Conservation (phyloP, 2,329 filamentous ascomycete species). For the Neonectria neomacrospora region DNA sequence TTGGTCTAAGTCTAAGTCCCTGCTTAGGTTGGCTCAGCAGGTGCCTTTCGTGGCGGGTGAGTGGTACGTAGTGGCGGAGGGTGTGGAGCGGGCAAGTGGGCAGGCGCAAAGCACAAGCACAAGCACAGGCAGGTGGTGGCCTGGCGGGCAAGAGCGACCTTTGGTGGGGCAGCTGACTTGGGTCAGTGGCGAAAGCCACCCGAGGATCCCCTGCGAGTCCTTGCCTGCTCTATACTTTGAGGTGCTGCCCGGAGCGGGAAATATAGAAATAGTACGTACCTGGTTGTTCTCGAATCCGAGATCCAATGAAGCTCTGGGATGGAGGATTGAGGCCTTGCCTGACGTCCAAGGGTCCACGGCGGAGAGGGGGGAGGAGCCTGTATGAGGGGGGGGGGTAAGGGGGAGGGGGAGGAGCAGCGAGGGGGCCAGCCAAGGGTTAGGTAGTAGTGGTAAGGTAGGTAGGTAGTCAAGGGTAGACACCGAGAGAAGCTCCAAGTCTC, state of each 20-base stretch:
- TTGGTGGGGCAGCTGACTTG: slow-evolving; percentile 50
- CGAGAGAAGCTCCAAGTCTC: slow-evolving; percentile 18
- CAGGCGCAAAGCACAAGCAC: slow-evolving; percentile 25
- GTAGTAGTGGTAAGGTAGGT: neutral
- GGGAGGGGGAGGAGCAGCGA: slow-evolving; percentile 14
- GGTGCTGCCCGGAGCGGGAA: neutral
- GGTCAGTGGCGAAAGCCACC: slow-evolving; percentile 47
- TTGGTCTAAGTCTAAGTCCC: slow-evolving; percentile 43
- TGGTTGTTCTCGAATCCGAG: slow-evolving; percentile 28
- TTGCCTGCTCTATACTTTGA: slow-evolving; percentile 10
- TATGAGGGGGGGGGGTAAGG: no score
- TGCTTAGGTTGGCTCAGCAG: slow-evolving; percentile 44
- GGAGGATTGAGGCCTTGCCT: slow-evolving; percentile 26
- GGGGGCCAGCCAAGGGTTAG: slow-evolving; percentile 12
- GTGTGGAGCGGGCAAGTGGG: slow-evolving; percentile 24
- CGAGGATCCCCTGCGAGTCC: slow-evolving; percentile 25
- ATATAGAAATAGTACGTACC: slow-evolving; percentile 26
- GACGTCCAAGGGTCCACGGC: slow-evolving; percentile 27
- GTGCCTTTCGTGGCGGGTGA: slow-evolving; percentile 30
- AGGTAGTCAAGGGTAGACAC: neutral
- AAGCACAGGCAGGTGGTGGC: slow-evolving; percentile 21
- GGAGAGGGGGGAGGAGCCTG: slow-evolving; percentile 4
- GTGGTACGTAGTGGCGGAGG: slow-evolving; percentile 25
- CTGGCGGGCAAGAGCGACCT: slow-evolving; percentile 36
- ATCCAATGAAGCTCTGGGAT: slow-evolving; percentile 24